Evolutionary conservation across 108 stramenopile genomes (phyloP).

Genomic region (Asterionellopsis glacialis): DNA sequence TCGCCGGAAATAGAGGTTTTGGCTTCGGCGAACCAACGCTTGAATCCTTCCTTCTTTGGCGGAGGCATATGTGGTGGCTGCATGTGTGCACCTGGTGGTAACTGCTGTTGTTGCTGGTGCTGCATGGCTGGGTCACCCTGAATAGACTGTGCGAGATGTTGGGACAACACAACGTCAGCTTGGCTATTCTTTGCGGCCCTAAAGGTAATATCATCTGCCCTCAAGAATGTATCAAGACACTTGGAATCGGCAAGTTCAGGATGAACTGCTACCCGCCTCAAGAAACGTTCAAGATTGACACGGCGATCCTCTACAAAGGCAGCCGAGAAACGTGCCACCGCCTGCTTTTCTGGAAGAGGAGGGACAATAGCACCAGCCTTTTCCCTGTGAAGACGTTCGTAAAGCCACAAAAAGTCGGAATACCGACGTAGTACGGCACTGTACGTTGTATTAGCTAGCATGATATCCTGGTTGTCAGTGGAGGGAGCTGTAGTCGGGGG

Average conservation of each 20-base stretch:
- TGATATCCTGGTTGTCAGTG: conserved; percentile 18
- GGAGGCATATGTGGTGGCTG: conserved; percentile 10
- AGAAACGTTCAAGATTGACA: conserved; percentile 77
- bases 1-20: conserved; percentile 78
- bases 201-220: conserved; percentile 88
- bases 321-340: conserved; percentile 86
- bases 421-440: conserved; percentile 89
- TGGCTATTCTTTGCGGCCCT: conserved; percentile 68
- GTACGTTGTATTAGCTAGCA: conserved; percentile 43
- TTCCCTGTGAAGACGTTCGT: conserved; percentile 80
- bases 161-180: conserved; percentile 19
- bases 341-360: conserved; percentile 96
- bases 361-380: conserved; percentile 92
- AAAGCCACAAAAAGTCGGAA: conserved; percentile 96
- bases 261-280: conserved; percentile 85
- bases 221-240: conserved; percentile 83
- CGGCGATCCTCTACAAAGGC: conserved; percentile 88
- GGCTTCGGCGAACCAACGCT: conserved; percentile 87
- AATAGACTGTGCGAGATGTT: conserved; percentile 6
- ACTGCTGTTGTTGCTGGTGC: conserved; percentile 2
- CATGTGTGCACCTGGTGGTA: neutral
- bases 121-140: conserved; percentile 3
- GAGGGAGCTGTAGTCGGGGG: conserved; percentile 39
- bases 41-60: conserved; percentile 70
- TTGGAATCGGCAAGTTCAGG: conserved; percentile 78